phyloP scores from a whole-genome alignment of 352 stramenopile species.

The Globisporangium polare region DNA sequence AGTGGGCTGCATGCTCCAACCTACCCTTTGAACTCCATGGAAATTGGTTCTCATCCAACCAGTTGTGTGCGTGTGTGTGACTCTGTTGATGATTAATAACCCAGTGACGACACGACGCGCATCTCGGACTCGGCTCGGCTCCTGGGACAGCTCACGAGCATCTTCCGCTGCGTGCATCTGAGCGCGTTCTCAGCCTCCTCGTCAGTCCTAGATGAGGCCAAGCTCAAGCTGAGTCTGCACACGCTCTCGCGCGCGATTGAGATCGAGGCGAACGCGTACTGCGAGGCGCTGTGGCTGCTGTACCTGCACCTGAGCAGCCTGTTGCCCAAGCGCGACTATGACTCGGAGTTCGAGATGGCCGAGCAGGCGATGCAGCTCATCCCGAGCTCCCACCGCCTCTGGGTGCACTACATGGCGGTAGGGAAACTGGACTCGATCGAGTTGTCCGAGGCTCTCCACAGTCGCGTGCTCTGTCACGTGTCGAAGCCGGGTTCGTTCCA shows the following conservation, averaged over 20 bases:
- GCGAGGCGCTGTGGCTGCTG: slow-evolving; percentile 29
- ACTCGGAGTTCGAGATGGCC: slow-evolving; percentile 23
- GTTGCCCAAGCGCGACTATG: slow-evolving; percentile 13
- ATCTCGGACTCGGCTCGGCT: slow-evolving; percentile 16
- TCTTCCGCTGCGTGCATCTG: slow-evolving; percentile 16
- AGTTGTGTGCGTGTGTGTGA: not conserved
- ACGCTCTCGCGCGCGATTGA: slow-evolving; percentile 31
- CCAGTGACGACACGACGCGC: slow-evolving; percentile 22
- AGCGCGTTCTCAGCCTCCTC: not conserved
- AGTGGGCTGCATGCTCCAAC: not conserved
- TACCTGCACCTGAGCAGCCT: slow-evolving; percentile 27
- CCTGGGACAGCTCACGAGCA: slow-evolving; percentile 15
- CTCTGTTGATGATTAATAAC: not conserved
- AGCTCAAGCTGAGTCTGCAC: slow-evolving; percentile 21
- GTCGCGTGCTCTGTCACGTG: slow-evolving; percentile 12
- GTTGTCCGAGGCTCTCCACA: slow-evolving; percentile 12
- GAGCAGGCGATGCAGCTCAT: slow-evolving; percentile 32
- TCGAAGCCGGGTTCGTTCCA: slow-evolving; percentile 5
- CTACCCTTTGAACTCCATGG: not conserved
- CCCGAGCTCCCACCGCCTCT: slow-evolving; percentile 22
- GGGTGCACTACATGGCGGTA: slow-evolving; percentile 24
- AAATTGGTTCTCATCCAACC: not conserved
- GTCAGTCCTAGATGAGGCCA: slow-evolving; percentile 1
- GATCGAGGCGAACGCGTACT: slow-evolving; percentile 35
- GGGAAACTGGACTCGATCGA: slow-evolving; percentile 15